Conservation (phyloP, 2,329 filamentous ascomycete genomes). For the Aspergillus sp. region DNA sequence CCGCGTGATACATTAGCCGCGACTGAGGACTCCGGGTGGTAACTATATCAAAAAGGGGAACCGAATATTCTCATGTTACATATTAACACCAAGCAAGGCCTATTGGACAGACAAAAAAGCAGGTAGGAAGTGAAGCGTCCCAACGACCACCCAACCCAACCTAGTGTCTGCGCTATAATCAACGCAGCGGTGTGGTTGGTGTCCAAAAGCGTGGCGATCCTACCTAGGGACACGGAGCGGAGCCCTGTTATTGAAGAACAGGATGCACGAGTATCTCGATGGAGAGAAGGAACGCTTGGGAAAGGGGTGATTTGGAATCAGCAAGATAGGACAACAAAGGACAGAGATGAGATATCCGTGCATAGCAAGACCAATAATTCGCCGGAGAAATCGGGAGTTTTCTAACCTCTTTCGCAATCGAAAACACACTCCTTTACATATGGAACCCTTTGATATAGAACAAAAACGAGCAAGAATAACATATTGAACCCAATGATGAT, state of each 20-base stretch:
- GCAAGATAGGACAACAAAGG: background rate
- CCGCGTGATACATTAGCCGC: too few species aligned
- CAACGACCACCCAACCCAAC: too few species aligned
- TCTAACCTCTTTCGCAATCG: conserved; percentile 14
- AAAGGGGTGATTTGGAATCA: background rate
- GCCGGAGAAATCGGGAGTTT: conserved; percentile 10
- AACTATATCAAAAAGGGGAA: background rate
- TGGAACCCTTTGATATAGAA: conserved; percentile 5
- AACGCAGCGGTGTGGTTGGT: background rate
- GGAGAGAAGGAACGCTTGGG: background rate
- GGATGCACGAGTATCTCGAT: background rate
- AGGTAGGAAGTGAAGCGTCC: background rate
- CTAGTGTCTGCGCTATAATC: background rate
- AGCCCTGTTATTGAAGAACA: background rate
- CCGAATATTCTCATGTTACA: conserved; percentile 2
- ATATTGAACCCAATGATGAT: conserved; percentile 7
- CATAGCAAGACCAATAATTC: conserved; percentile 14
- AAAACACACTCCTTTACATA: conserved; percentile 15
- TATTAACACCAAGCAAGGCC: background rate
- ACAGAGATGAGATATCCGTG: conserved; percentile 5
- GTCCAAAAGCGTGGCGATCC: background rate
- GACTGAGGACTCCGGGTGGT: too few species aligned
- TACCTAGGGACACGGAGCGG: background rate
- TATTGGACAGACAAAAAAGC: background rate
- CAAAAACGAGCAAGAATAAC: conserved; percentile 9